Evolutionary conservation across 2,329 filamentous ascomycete species (phyloP), one percentile per base, ranked within the genome.

Genomic region (Tricladium varicosporioides): DNA sequence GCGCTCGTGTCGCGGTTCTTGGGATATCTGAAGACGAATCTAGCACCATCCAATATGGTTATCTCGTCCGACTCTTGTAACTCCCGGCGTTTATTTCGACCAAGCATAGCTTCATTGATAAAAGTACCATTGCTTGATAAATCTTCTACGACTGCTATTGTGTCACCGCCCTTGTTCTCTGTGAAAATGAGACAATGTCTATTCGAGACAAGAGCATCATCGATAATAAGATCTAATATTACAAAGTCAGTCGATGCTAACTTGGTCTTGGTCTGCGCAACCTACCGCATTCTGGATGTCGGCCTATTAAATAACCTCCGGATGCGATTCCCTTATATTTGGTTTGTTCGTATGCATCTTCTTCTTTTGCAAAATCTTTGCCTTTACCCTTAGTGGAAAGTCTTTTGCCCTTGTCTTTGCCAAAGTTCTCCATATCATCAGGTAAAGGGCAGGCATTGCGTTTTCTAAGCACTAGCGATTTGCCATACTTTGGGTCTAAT

Each of bases 91-190:
- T 96, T 91, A 73, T 99, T 99, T 51, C 93, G 87, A 19, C 94
- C 94, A 19, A 99, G 84, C 31, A 96, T 81, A 14, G 87, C 88
- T 66, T 97, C 92, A 69, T 97, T 97, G 66, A 99, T 88, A 70
- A 92, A 99, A 0, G 95, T 99, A 51, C 94, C 94, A 70, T 99
- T 99, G 70, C 87, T 94, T 5, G 94, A 99, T 16, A 97, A 76
- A 72, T 99, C 94, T 71, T 99, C 92, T 5, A 99, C 74, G 11
- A 97, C 82, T 8, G 91, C 93, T 44, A 84, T 80, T 63, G 78
- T 81, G 72, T 83, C 78, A 14, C 75, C 73, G 9, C 77, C 80
- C 63, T 82, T 82, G 60, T 83, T 83, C 68, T 85, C 81, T 18
- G 75, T 79, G 67, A 89, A 90, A 1, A 91, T 64, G 8, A 90